Conservation (phyloP, 441 rosid genomes). For the Jatropha podagrica region DNA sequence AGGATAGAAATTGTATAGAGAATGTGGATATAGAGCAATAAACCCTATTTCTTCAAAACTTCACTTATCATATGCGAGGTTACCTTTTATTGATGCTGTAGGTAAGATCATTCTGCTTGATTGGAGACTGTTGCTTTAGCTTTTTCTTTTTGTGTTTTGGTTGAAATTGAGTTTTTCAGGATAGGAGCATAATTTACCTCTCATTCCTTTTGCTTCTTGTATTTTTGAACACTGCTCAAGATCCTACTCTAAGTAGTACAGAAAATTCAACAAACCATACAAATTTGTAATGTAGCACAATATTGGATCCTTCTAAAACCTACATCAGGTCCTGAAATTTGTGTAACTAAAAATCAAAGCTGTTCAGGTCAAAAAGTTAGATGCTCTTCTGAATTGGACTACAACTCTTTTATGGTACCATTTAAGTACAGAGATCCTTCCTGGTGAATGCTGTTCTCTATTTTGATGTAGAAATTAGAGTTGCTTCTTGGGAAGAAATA, state of each 20-base stretch:
- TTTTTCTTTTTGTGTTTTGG: not conserved
- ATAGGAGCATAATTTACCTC: not conserved
- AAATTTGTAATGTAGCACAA: not conserved
- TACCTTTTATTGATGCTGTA: not conserved
- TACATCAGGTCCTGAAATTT: not conserved
- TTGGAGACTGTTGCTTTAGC: too few relatives aligned
- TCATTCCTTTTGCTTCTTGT: not conserved
- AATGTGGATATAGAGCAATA: too few relatives aligned
- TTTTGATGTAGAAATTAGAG: not conserved
- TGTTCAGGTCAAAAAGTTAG: constrained; percentile 2
- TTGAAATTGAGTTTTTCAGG: not conserved
- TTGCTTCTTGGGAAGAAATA: not conserved
- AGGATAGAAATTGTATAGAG: too few relatives aligned
- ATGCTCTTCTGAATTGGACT: not conserved
- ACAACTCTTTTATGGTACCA: not conserved
- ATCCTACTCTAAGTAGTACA: not conserved
- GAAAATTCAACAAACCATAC: not conserved
- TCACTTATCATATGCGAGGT: not conserved
- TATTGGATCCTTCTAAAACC: not conserved
- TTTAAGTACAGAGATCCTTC: not conserved
- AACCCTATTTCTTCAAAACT: too few relatives aligned
- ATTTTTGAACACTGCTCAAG: not conserved
- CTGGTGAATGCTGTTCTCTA: not conserved
- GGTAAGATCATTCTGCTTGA: too few relatives aligned
- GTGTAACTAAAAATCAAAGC: not conserved